These are phyloP conservation scores for Batkoa obscura DNA, from an alignment of 371 early-diverging fungal species.

Conservation along the genomic window DNA sequence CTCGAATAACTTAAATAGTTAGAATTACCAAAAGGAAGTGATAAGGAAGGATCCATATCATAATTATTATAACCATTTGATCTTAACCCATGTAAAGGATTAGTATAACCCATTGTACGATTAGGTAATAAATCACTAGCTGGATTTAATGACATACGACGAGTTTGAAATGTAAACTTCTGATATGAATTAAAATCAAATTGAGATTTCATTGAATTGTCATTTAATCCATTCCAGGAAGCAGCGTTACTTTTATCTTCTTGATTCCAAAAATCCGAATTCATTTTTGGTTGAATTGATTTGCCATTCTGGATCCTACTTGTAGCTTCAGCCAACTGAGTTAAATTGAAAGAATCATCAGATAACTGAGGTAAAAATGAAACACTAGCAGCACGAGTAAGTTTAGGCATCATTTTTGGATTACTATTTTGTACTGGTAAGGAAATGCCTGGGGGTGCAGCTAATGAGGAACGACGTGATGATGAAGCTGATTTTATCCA, in stretches of 20 bases:
- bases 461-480: slow-evolving; percentile 2
- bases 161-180: not conserved
- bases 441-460: slow-evolving; percentile 3
- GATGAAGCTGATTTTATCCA: no score
- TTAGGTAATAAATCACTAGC: not conserved
- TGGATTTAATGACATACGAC: slow-evolving; percentile 5
- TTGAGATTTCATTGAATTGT: no score
- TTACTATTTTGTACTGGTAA: not conserved
- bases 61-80: not conserved
- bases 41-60: not conserved
- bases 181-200: not conserved
- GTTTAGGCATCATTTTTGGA: not conserved
- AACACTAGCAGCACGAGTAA: slow-evolving; percentile 1
- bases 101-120: not conserved
- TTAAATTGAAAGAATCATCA: not conserved
- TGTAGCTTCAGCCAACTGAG: not conserved
- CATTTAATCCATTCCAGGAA: not conserved
- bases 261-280: not conserved
- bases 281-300: not conserved
- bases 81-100: not conserved
- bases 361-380: not conserved
- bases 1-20: not conserved
- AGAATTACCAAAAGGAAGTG: not conserved
- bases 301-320: not conserved
- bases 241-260: not conserved